Percentiles rank a stretch among this genome's conserved stretches.
phyloP scores from a whole-genome alignment of 371 early-diverging fungal species.

The Mucor ambiguus region DNA sequence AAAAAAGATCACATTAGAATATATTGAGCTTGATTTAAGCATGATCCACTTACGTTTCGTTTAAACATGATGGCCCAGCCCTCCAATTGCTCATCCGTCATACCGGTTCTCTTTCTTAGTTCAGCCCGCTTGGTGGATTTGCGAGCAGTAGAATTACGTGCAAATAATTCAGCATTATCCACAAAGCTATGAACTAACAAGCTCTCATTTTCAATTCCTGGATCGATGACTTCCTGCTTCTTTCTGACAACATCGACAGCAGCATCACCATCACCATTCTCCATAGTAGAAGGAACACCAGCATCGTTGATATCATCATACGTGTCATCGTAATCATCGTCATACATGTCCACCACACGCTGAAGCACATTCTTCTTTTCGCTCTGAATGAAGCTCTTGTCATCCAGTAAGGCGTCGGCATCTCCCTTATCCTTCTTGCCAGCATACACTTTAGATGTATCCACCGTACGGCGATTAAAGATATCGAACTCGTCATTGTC shows the following conservation, averaged over 20 bases:
- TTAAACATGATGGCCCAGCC: conserved; percentile 91
- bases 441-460: conserved; percentile 63
- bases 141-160: conserved; percentile 56
- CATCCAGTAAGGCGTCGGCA: conserved; percentile 41
- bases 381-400: conserved; percentile 57
- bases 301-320: conserved; percentile 80
- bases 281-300: conserved; percentile 53
- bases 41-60: conserved; percentile 69
- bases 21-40: background rate
- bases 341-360: conserved; percentile 66
- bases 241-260: conserved; percentile 32
- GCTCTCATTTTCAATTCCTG: conserved; percentile 59
- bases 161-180: conserved; percentile 61
- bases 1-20: background rate
- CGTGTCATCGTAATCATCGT: conserved; percentile 92
- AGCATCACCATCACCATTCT: conserved; percentile 57
- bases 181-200: conserved; percentile 56
- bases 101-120: conserved; percentile 66
- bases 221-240: conserved; percentile 41
- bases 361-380: conserved; percentile 66
- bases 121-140: conserved; percentile 63
- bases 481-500: conserved; percentile 94
- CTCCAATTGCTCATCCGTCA: conserved; percentile 91
- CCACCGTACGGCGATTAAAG: conserved; percentile 61
- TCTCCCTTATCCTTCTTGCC: conserved; percentile 71